Evolutionary conservation across 805 yeast genomes (phyloP), one percentile per base, ranked within the genome.

Genomic region (Diddensiella santjacobensis): DNA sequence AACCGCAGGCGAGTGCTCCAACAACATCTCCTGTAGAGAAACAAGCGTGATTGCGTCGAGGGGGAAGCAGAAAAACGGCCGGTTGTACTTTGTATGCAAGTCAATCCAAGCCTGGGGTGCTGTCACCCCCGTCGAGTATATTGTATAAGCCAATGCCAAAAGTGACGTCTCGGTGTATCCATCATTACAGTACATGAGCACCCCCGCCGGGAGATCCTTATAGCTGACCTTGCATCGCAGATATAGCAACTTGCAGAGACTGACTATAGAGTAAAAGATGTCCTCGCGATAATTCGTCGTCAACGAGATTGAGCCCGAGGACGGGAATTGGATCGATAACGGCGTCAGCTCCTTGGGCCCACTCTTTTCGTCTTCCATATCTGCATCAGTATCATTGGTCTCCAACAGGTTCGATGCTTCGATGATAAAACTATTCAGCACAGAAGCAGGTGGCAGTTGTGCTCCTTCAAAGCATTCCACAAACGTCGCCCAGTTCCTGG

Each of bases 111-210:
- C 90, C 35, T 83, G 81, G 22, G 84, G 81, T 10, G 87, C 65
- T 0, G 77, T 55, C 17, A 79, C 60, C 35, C 83, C 79, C 46
- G 82, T 76, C 1, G 86, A 64, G 65, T 83, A 91, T 49, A 91
- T 84, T 49, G 84, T 56, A 58, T 78, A 90, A 48, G 89, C 77
- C 30, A 87, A 68, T 0, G 80, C 77, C 35, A 90, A 65, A n/a
- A 91, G 72, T 3, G 96, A 80, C 44, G 90, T 84, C 61, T 89
- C 96, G 0, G 96, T 87, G 65, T 90, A 91, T 0, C 98, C 98
- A 66, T 91, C 96, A 1, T 86, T 78, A 60, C 96, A 88, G 61
- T 80, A 83, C 6, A 90, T 69, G 51, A 90, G 71, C 0, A 80
- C 69, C 2, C 63, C 60, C 1, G 59, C 58, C 11, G 52, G 51